Conservation (phyloP, 495 filamentous ascomycete genomes). For the Ramalina peruviana region DNA sequence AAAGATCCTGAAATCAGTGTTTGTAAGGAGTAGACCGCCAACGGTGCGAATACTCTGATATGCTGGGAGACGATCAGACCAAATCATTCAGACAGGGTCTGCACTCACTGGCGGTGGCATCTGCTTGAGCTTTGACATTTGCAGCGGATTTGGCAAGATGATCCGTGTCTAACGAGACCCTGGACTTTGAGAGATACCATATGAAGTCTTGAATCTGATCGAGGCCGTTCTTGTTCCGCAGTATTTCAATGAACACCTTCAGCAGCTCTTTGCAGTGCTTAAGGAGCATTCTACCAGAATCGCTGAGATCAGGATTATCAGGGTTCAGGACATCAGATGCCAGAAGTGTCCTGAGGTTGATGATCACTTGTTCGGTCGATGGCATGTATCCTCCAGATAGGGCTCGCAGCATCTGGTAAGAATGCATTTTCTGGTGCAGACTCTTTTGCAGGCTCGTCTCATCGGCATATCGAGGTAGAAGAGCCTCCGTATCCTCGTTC, state of each 20-base stretch:
- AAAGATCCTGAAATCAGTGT: conserved; percentile 80
- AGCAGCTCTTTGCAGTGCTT: conserved; percentile 62
- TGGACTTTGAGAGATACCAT: conserved; percentile 67
- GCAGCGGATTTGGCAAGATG: conserved; percentile 49
- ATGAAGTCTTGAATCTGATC: conserved; percentile 86
- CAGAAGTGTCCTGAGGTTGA: conserved; percentile 69
- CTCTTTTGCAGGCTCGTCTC: conserved; percentile 64
- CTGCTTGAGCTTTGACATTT: conserved; percentile 55
- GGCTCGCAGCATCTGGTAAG: conserved; percentile 81
- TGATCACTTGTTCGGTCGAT: conserved; percentile 68
- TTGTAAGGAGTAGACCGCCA: conserved; percentile 68
- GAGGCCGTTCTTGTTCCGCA: conserved; percentile 66
- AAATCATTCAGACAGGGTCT: not conserved
- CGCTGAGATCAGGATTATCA: conserved; percentile 58
- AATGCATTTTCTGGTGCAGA: conserved; percentile 76
- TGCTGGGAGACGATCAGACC: conserved; percentile 31
- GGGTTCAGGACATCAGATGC: conserved; percentile 67
- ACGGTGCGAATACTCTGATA: conserved; percentile 77
- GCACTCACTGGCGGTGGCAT: conserved; percentile 58
- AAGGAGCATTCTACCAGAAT: conserved; percentile 57
- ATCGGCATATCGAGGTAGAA: conserved; percentile 74
- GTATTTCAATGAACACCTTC: conserved; percentile 56
- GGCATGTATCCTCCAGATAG: conserved; percentile 82
- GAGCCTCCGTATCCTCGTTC: conserved; percentile 49
- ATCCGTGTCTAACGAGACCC: conserved; percentile 51